Percentiles rank a stretch among this genome's conserved stretches.
These are phyloP conservation scores for Ceratocystis eucalypticola DNA, from an alignment of 2,329 filamentous ascomycete species.

Conservation along the genomic window DNA sequence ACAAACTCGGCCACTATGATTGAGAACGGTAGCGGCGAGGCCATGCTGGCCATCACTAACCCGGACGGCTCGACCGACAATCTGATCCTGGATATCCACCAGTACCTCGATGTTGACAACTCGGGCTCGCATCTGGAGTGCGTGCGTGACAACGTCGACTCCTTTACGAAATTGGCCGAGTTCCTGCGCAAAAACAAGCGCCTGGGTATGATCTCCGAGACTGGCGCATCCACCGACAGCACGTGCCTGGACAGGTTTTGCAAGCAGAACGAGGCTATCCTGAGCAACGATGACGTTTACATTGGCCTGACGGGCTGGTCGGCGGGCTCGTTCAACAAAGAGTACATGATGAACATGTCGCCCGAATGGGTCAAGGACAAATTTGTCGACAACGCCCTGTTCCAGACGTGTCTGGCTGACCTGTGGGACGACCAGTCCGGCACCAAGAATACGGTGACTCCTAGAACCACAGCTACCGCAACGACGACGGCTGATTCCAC, in stretches of 20 bases:
- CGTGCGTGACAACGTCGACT: conserved; percentile 38
- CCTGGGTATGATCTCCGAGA: conserved; percentile 36
- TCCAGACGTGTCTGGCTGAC: conserved; percentile 24
- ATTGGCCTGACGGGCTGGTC: conserved; percentile 35
- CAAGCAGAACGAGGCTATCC: conserved; percentile 34
- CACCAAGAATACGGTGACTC: background rate
- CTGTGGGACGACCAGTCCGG: conserved; percentile 8
- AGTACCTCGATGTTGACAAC: conserved; percentile 46
- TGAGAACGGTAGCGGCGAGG: conserved; percentile 36
- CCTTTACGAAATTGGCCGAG: conserved; percentile 34
- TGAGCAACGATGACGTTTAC: conserved; percentile 35
- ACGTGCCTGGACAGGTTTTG: conserved; percentile 34
- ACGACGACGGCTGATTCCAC: background rate
- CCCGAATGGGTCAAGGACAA: conserved; percentile 26
- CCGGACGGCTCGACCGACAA: conserved; percentile 43
- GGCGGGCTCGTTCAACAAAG: conserved; percentile 32
- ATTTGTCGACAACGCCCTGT: conserved; percentile 20
- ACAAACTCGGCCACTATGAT: conserved; percentile 38
- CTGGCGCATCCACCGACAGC: conserved; percentile 30
- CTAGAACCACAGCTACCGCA: background rate
- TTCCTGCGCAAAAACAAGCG: conserved; percentile 33
- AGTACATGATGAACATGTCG: conserved; percentile 33
- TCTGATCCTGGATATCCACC: conserved; percentile 47
- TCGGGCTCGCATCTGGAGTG: conserved; percentile 40
- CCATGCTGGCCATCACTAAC: conserved; percentile 41